A percentile compares a stretch with the other conserved stretches of the same genome.
phyloP scores from a whole-genome alignment of 768 basidiomycete species.

The Glaciozyma martinii region DNA sequence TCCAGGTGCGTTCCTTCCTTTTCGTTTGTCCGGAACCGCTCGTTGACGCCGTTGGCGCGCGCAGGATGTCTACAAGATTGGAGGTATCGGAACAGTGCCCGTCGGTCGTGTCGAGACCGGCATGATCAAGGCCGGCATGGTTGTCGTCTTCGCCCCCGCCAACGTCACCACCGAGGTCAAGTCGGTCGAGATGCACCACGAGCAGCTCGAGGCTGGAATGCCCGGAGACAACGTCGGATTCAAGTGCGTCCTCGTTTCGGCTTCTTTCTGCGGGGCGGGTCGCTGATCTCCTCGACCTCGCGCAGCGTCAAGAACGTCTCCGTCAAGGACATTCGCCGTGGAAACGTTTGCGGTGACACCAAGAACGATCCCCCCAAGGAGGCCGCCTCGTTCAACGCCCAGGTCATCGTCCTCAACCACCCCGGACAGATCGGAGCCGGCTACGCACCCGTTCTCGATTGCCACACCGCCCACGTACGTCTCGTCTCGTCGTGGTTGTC shows the following conservation, averaged over 20 bases:
- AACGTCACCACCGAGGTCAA: slow-evolving; percentile 99
- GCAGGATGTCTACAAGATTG: slow-evolving; percentile 99
- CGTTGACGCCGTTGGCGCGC: slow-evolving; percentile 43
- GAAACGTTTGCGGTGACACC: slow-evolving; percentile 97
- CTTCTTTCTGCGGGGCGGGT: neutral
- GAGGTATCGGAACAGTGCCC: slow-evolving; percentile 99
- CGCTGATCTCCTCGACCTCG: neutral
- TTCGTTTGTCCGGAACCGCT: no score
- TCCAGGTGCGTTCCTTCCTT: slow-evolving; percentile 7
- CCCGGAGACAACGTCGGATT: slow-evolving; percentile 99
- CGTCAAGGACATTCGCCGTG: slow-evolving; percentile 99
- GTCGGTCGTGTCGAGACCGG: slow-evolving; percentile 99
- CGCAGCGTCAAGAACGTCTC: slow-evolving; percentile 75
- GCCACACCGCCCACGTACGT: slow-evolving; percentile 94
- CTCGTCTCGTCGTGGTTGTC: neutral
- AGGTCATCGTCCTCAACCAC: slow-evolving; percentile 99
- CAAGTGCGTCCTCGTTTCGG: slow-evolving; percentile 49
- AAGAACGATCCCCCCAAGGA: slow-evolving; percentile 99
- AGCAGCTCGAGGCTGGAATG: slow-evolving; percentile 74
- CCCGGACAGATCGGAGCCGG: slow-evolving; percentile 99
- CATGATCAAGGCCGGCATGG: slow-evolving; percentile 99
- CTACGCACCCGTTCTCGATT: slow-evolving; percentile 97
- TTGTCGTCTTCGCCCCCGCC: slow-evolving; percentile 90
- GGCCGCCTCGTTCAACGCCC: slow-evolving; percentile 97
- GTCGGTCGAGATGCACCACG: slow-evolving; percentile 99